Conservation (phyloP, 176 grass and related monocot genomes). For the Juncus effusus region DNA sequence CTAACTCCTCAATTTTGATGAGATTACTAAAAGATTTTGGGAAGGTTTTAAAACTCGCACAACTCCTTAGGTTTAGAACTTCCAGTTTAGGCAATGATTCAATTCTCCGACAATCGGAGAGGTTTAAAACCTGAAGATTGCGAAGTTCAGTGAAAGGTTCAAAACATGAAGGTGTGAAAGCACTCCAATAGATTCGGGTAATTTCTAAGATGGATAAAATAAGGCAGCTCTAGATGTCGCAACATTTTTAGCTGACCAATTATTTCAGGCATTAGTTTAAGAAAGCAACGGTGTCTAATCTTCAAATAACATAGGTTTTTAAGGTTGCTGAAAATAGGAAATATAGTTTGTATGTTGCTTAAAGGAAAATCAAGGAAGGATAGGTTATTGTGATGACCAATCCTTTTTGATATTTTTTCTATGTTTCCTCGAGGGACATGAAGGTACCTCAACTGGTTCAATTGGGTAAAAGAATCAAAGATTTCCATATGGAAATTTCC, state of each 20-base stretch:
- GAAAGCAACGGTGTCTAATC: too few relatives aligned
- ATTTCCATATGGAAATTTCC: conserved; percentile 35
- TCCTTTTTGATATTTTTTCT: too few relatives aligned
- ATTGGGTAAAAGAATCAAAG: conserved; percentile 26
- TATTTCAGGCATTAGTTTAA: too few relatives aligned
- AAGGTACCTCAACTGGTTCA: conserved; percentile 53
- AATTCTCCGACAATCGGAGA: conserved; percentile 37
- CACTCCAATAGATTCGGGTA: conserved; percentile 31
- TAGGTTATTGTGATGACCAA: too few relatives aligned
- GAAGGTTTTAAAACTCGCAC: conserved; percentile 2
- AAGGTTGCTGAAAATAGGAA: too few relatives aligned
- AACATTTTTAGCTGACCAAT: too few relatives aligned
- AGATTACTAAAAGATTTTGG: conserved; percentile 27
- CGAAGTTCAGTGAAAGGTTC: conserved; percentile 39
- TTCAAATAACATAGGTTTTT: too few relatives aligned
- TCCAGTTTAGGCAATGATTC: conserved; percentile 34
- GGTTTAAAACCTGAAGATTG: conserved; percentile 25
- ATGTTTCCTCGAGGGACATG: not conserved
- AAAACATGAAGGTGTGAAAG: conserved; percentile 44
- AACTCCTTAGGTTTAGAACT: conserved; percentile 4
- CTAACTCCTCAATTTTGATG: conserved; percentile 30
- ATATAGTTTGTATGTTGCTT: too few relatives aligned
- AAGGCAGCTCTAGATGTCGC: conserved; percentile 14
- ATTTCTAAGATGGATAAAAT: conserved; percentile 29
- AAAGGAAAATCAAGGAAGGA: too few relatives aligned